Base-by-base conservation (phyloP, 768 basidiomycete species). In the Sporobolomyces phaffii region DNA sequence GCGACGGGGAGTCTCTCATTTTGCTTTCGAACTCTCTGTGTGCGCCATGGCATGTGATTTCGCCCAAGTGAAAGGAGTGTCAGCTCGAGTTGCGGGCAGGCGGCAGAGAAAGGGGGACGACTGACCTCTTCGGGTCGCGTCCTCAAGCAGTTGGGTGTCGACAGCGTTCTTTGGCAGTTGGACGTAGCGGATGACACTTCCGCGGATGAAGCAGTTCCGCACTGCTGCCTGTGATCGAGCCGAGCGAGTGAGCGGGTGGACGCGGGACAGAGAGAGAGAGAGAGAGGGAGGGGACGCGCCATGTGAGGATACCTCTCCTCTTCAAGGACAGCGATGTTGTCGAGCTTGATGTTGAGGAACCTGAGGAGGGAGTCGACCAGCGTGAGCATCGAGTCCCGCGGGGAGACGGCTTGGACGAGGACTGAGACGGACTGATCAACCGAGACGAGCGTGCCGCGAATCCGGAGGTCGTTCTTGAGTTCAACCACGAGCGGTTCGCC, bases 131-230 rank as follows among this genome's bases (percentile, higher is more conserved):
- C 96, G 82, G 40, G 94, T 97, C 34, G 94, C 94, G 77, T 99
- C 94, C 79, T 99, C 94, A 44, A 99, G 77, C 57, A 98, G 79
- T 72, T 93, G 91, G 3, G 91, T 96, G 78, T 99, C 96, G 64
- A 99, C 91, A 67, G 89, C 88, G 69, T 89, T 87, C 29, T 90
- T 85, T 4, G 91, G 91, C 61, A 99, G 82, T 76, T 94, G 90
- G 24, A 98, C 96, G 75, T 99, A 99, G 72, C 96, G 88, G 58
- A 99, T 93, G 18, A 98, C 96, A 22, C 91, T 94, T 69, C 96
- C 96, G 47, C 96, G 87, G 74, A 99, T 99, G 77, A 99, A 99
- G 78, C 92, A 96, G 78, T 98, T 98, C 81, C 93, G 94, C 47
- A 99, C 92, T 0, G 94, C 92, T 86, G 97, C 92, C 94, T 98